phyloP scores from a whole-genome alignment of 2,329 filamentous ascomycete genomes.

The Trichoderma gracile region DNA sequence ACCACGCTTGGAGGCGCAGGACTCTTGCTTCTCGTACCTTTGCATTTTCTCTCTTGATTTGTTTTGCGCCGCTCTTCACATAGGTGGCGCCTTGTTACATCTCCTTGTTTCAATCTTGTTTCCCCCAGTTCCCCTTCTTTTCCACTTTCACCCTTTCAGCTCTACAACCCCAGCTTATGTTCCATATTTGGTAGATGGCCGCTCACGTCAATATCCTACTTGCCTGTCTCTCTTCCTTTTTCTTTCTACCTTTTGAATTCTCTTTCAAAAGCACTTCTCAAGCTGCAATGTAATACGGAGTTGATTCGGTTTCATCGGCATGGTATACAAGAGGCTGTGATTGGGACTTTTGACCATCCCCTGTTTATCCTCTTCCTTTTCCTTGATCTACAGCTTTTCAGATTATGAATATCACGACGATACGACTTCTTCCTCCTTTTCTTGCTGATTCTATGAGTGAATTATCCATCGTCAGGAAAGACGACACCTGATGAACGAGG shows the following conservation, averaged over 20 bases:
- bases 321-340: not conserved
- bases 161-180: conserved; percentile 20
- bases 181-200: conserved; percentile 6
- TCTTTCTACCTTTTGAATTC: conserved; percentile 29
- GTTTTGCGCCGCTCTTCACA: not conserved
- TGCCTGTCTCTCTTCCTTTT: conserved; percentile 25
- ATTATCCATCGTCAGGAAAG: not conserved
- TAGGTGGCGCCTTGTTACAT: conserved; percentile 13
- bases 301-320: conserved; percentile 11
- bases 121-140: not conserved
- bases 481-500: not conserved
- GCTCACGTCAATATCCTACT: conserved; percentile 24
- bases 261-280: not conserved
- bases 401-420: conserved; percentile 23
- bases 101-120: conserved; percentile 11
- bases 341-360: conserved; percentile 25
- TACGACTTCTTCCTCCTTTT: not conserved
- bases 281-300: conserved; percentile 17
- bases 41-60: not conserved
- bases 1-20: conserved; percentile 10
- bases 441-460: not conserved
- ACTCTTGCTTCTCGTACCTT: not conserved
- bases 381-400: conserved; percentile 38
- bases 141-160: conserved; percentile 22
- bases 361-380: conserved; percentile 37